A percentile compares a stretch with the other conserved stretches of the same genome.
Conservation (phyloP, 2,329 filamentous ascomycete species). For the Venturia pyrina region DNA sequence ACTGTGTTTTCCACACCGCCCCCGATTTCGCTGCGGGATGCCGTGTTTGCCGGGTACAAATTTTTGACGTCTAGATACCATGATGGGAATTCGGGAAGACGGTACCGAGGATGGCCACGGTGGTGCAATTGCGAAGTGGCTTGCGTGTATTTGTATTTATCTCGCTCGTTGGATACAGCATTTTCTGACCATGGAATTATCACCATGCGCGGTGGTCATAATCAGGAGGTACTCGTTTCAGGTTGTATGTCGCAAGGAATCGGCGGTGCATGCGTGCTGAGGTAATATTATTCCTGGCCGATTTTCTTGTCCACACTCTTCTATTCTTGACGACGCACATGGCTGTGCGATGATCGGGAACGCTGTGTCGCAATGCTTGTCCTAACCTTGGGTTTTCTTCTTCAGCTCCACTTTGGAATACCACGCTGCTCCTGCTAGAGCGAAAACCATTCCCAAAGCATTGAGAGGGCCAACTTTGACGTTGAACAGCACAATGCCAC, state of each 20-base stretch:
- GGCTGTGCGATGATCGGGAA: background rate
- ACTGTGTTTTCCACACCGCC: background rate
- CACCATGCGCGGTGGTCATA: too few relatives aligned
- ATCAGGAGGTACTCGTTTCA: too few relatives aligned
- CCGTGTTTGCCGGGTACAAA: background rate
- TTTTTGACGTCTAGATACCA: background rate
- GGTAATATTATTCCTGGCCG: too few relatives aligned
- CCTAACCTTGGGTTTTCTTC: background rate
- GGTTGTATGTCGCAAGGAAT: too few relatives aligned
- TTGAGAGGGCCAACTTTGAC: slow-evolving; percentile 31
- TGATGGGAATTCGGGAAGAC: background rate
- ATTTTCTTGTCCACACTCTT: background rate
- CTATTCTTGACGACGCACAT: background rate
- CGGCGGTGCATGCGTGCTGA: too few relatives aligned
- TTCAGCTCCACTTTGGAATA: slow-evolving; percentile 12
- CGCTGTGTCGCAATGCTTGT: background rate
- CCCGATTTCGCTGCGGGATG: background rate
- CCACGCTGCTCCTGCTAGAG: slow-evolving; percentile 12
- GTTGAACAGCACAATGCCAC: slow-evolving; percentile 28
- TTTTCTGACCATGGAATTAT: background rate
- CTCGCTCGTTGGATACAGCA: background rate
- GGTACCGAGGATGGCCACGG: background rate
- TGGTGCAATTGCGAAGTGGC: background rate
- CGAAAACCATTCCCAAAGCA: slow-evolving; percentile 31
- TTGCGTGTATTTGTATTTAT: background rate